phyloP scores from a whole-genome alignment of 176 grass and related monocot genomes.

The Phoenix roebelenii region DNA sequence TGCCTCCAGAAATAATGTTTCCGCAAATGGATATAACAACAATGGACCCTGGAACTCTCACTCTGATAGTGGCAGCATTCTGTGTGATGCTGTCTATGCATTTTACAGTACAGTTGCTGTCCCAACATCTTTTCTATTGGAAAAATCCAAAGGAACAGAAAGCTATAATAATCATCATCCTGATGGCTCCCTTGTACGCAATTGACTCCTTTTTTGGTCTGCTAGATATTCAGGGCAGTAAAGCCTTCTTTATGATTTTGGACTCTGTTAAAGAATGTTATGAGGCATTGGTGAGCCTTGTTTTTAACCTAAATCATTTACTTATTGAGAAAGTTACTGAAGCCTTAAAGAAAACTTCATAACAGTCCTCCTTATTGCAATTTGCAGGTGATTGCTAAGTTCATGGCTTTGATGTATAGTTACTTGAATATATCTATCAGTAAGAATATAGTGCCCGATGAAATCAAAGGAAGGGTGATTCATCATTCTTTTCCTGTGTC shows the following conservation, averaged over 20 bases:
- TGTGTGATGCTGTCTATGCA: constrained; percentile 91
- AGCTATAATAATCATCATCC: constrained; percentile 82
- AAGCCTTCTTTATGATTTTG: constrained; percentile 85
- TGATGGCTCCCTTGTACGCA: constrained; percentile 94
- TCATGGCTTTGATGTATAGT: constrained; percentile 98
- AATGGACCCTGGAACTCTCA: constrained; percentile 81
- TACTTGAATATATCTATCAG: constrained; percentile 99
- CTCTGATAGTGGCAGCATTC: constrained; percentile 69
- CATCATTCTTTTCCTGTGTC: constrained; percentile 97
- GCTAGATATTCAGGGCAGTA: constrained; percentile 87
- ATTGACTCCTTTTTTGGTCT: constrained; percentile 84
- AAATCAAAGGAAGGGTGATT: constrained; percentile 88
- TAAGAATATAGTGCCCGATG: constrained; percentile 94
- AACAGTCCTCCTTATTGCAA: background rate
- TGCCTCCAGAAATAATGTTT: constrained; percentile 22
- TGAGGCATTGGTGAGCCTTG: constrained; percentile 69
- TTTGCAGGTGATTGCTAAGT: constrained; percentile 94
- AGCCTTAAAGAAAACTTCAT: constrained; percentile 15
- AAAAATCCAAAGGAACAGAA: constrained; percentile 98
- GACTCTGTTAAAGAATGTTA: constrained; percentile 97
- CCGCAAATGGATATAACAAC: constrained; percentile 59
- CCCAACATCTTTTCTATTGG: constrained; percentile 99
- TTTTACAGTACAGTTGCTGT: constrained; percentile 86
- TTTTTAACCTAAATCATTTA: background rate
- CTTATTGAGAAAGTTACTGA: constrained; percentile 14